Conservation (phyloP, 108 stramenopile species). For the Conticribra guillardii region DNA sequence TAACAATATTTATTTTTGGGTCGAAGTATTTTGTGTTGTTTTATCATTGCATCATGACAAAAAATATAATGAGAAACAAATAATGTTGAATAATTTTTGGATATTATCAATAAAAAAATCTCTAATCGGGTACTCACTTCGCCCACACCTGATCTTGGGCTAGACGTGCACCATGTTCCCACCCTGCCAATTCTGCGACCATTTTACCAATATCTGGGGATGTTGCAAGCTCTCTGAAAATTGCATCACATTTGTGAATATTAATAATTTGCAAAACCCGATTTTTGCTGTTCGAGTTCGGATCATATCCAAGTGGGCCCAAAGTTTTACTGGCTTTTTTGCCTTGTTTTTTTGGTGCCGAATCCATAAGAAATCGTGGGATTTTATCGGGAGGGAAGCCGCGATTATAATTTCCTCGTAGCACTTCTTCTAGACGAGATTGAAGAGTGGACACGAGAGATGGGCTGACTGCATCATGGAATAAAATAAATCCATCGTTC, state of each 20-base stretch:
- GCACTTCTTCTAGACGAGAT: slow-evolving; percentile 64
- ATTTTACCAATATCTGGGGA: slow-evolving; percentile 52
- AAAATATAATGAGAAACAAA: too few species aligned
- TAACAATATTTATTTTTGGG: neutral
- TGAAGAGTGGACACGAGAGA: slow-evolving; percentile 54
- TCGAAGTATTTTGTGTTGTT: too few species aligned
- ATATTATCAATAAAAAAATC: too few species aligned
- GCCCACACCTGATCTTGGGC: slow-evolving; percentile 90
- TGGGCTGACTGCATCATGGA: slow-evolving; percentile 46
- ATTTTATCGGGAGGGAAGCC: slow-evolving; percentile 69
- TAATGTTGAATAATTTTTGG: too few species aligned
- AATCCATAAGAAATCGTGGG: slow-evolving; percentile 42
- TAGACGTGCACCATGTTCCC: slow-evolving; percentile 69
- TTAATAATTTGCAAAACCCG: slow-evolving; percentile 86
- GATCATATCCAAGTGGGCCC: slow-evolving; percentile 17
- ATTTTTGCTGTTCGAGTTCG: slow-evolving; percentile 18
- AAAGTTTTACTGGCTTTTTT: slow-evolving; percentile 9
- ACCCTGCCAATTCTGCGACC: slow-evolving; percentile 71
- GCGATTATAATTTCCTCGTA: slow-evolving; percentile 74
- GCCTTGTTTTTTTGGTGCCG: slow-evolving; percentile 6
- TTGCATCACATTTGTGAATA: slow-evolving; percentile 71
- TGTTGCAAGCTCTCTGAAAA: slow-evolving; percentile 70
- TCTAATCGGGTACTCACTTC: too few species aligned
- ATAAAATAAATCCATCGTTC: slow-evolving; percentile 69
- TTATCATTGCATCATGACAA: too few species aligned